Evolutionary conservation across 2,329 filamentous ascomycete genomes (phyloP).

Genomic region (Arthrinium phaeospermum): DNA sequence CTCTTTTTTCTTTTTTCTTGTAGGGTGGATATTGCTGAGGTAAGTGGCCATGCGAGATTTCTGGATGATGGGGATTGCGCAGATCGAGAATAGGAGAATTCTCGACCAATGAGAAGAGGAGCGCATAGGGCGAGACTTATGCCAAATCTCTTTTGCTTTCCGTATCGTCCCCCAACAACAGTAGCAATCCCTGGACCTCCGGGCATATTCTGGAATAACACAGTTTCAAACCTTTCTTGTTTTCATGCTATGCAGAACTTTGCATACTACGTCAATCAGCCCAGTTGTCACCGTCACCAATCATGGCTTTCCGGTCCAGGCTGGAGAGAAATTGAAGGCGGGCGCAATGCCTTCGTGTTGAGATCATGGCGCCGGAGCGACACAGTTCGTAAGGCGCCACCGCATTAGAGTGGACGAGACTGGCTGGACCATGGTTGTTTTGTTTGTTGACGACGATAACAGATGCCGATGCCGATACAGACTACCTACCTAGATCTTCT

Average conservation of each 20-base stretch:
- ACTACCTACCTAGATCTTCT: background rate
- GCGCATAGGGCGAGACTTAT: background rate
- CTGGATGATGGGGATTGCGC: background rate
- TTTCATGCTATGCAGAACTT: background rate
- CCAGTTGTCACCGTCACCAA: background rate
- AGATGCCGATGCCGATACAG: background rate
- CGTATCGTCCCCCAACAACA: background rate
- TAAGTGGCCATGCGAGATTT: background rate
- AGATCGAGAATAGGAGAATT: background rate
- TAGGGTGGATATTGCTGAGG: conserved; percentile 2
- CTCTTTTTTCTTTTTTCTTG: background rate
- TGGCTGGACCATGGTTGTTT: background rate
- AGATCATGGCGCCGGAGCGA: background rate
- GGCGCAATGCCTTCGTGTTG: background rate
- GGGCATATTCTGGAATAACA: background rate
- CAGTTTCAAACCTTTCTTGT: conserved; percentile 1
- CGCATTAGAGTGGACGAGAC: background rate
- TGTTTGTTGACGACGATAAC: conserved; percentile 13
- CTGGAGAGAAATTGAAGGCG: background rate
- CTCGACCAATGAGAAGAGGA: background rate
- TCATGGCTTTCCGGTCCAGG: background rate
- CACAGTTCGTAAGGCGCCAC: background rate
- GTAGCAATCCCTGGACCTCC: background rate
- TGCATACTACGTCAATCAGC: conserved; percentile 2
- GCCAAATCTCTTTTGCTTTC: background rate